Conservation (phyloP, 2,329 filamentous ascomycete genomes). For the Arthroderma uncinatum region DNA sequence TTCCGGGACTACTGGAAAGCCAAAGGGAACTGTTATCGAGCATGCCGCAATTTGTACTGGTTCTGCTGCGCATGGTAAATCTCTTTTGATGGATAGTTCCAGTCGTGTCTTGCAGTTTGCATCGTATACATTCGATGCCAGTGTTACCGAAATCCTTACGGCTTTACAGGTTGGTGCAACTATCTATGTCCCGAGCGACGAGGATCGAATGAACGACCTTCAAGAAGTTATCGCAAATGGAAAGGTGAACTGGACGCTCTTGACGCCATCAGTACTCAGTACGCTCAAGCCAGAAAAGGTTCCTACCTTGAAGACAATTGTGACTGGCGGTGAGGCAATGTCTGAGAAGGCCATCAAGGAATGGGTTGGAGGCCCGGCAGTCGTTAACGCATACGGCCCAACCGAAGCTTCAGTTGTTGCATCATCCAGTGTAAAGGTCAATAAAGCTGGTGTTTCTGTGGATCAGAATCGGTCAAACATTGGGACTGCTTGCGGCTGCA, state of each 20-base stretch:
- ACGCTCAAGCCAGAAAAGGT: constrained; percentile 36
- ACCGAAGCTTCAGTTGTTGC: constrained; percentile 32
- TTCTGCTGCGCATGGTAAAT: constrained; percentile 41
- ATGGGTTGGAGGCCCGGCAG: constrained; percentile 33
- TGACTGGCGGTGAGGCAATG: constrained; percentile 38
- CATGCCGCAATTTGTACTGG: constrained; percentile 49
- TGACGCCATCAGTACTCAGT: constrained; percentile 50
- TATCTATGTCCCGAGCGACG: constrained; percentile 46
- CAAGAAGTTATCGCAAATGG: constrained; percentile 41
- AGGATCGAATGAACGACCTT: constrained; percentile 42
- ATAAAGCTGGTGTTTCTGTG: constrained; percentile 20
- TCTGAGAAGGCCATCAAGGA: constrained; percentile 33
- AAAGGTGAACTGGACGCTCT: constrained; percentile 43
- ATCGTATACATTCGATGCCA: constrained; percentile 46
- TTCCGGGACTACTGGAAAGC: constrained; percentile 45
- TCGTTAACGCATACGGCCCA: constrained; percentile 37
- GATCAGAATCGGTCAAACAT: constrained; percentile 23
- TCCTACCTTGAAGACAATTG: constrained; percentile 34
- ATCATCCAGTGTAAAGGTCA: constrained; percentile 19
- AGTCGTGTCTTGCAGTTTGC: constrained; percentile 51
- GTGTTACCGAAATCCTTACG: constrained; percentile 44
- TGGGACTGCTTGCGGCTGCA: constrained; percentile 26
- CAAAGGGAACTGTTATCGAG: constrained; percentile 52
- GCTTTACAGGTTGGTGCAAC: constrained; percentile 48
- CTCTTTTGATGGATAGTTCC: constrained; percentile 39